Base-by-base conservation (phyloP, 164 flowering plant genomes). In the Amborella trichopoda region DNA sequence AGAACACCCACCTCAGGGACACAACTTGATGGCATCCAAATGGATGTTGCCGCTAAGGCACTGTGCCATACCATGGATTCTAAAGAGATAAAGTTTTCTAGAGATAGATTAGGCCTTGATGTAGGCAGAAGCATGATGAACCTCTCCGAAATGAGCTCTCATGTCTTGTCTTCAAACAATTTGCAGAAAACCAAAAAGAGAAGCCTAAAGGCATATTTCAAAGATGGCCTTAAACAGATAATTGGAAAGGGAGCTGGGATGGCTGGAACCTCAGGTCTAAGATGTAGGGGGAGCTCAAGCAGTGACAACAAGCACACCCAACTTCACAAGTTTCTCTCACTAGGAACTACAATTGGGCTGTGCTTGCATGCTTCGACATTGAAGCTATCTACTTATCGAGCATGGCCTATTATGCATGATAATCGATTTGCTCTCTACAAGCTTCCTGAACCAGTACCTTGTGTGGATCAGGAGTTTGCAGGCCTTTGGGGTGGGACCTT, bases 401-500 rank as follows among this genome's bases (percentile, higher is more conserved):
- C 86, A 16, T 90, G 97, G 95, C 97, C 94, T 13, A 83, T 67
- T 50, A 90, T 90, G 90, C 88, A 76, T 48, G 82, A 85, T 37
- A 80, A 70, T 60, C 71, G 76, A 14, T 89, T 74, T 67, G 97
- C 97, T 10, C 77, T 85, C 22, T 90, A 90, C 67, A 90, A 85
- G 61, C 53, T 90, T 61, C 95, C 95, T 20, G 26, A 67, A 52
- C 62, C 53, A 36, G 58, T 44, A 5, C 77, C 88, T 9, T 46
- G 23, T n/a, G 40, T 68, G 2, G 80, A 67, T 21, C 74, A 73
- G 40, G 95, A 80, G 40, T 78, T 70, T 60, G 83, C 85, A 24
- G 95, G 97, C 53, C 46, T 85, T 23, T 85, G 95, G 95, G 97
- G 90, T 49, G 97, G 93, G 2, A 74, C 93, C 18, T 85, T 89